Percentiles rank a stretch among this genome's conserved stretches.
Conservation (phyloP, 2,329 filamentous ascomycete genomes). For the Aureobasidium sp. region DNA sequence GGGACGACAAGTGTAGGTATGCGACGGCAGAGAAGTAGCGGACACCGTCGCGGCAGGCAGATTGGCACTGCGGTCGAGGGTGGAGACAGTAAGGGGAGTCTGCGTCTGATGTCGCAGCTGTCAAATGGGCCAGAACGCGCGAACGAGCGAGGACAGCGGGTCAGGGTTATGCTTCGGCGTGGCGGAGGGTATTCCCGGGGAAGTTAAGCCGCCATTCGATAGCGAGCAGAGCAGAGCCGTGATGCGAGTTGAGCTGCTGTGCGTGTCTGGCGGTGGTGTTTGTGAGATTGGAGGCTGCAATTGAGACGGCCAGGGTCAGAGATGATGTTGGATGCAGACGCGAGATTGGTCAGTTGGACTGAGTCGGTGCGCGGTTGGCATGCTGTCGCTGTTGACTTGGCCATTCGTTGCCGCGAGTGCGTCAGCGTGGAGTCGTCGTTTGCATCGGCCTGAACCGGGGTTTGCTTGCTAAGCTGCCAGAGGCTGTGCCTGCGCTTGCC, state of each 20-base stretch:
- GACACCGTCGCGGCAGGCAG: conserved; percentile 6
- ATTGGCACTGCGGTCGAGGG: not conserved
- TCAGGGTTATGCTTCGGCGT: conserved; percentile 12
- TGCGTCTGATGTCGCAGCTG: not conserved
- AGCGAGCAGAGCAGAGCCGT: not conserved
- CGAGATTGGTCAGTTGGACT: not conserved
- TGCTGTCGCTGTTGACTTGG: not conserved
- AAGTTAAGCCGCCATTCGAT: conserved; percentile 1
- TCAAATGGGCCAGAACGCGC: conserved; percentile 6
- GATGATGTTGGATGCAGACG: not conserved
- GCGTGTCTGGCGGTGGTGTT: not conserved
- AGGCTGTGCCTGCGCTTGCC: not conserved
- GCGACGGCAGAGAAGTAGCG: not conserved
- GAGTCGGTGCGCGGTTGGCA: not conserved
- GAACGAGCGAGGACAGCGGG: conserved; percentile 10
- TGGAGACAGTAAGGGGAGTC: not conserved
- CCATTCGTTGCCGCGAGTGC: not conserved
- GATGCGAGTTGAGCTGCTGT: not conserved
- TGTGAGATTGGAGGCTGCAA: not conserved
- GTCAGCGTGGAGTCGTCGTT: conserved; percentile 11
- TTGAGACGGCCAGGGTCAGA: not conserved
- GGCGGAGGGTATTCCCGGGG: conserved; percentile 1
- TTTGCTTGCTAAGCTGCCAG: not conserved
- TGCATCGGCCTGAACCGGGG: conserved; percentile 1
- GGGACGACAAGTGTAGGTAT: not conserved